Base-by-base conservation (phyloP, 345 rosid genomes). In the Pelargonium nanum region DNA sequence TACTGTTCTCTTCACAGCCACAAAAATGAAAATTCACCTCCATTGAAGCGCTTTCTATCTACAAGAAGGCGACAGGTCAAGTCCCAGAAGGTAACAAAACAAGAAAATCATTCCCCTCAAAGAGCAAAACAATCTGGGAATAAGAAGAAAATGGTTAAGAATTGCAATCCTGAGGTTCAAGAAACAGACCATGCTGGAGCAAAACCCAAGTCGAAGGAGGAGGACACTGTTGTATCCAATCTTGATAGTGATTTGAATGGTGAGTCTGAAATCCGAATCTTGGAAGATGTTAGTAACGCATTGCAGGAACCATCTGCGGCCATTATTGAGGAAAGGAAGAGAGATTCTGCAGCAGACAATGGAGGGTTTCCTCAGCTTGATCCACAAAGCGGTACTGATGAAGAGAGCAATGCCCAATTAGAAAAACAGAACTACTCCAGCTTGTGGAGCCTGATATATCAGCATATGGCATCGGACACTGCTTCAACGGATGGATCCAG, bases 1-100 rank as follows among this genome's bases (percentile, higher is more conserved):
- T 94, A 90, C 55, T 94, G 99, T 61, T 94, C 99, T 60, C 79
- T 94, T 26, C 99, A 94, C 10, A 91, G 96, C 23, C 88, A 80
- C 65, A 73, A 57, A 56, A 92, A 82, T 63, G 75, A 73, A 6
- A 54, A 22, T 73, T 65, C 72, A 13, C 86, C 86, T 23, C 78
- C 87, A 23, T 22, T 86, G 72, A 84, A 78, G 77, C 80, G 77
- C 60, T 77, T 86, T 70, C 80, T 79, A 40, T 83, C 90, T 6
- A 80, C 80, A 76, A 77, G 92, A 72, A 77, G 87, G 69, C 80
- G 68, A 45, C 26, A 65, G 60, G 40, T 78, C 59, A 77, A 71
- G 76, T 65, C 73, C 25, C 87, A 76, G 63, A 85, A 72, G 74
- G 80, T 75, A 56, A 69, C 69, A 60, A 84, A 81, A 68, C 69